A percentile compares a stretch with the other conserved stretches of the same genome.
Conservation (phyloP, 208 protist species). For the Trypanosoma scelopori region DNA sequence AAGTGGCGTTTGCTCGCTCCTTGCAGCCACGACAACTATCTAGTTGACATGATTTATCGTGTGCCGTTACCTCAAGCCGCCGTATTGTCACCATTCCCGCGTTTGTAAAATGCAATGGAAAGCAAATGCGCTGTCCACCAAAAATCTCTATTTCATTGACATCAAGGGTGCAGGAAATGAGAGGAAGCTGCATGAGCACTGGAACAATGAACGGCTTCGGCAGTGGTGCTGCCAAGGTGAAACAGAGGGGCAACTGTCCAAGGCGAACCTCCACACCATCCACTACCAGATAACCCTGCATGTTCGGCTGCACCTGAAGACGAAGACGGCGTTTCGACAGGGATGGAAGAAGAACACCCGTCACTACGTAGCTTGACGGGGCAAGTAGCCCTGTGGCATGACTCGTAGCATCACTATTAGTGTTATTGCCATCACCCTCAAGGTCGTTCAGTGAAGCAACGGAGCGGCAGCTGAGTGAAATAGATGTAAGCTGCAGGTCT, state of each 20-base stretch:
- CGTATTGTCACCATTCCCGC: constrained; percentile 62
- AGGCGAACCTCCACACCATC: constrained; percentile 59
- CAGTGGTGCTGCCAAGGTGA: constrained; percentile 40
- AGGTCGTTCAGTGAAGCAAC: constrained; percentile 15
- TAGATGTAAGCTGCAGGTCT: constrained; percentile 39
- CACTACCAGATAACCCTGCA: constrained; percentile 59
- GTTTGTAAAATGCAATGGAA: constrained; percentile 75
- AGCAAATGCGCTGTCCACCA: constrained; percentile 65
- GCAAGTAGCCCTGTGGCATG: constrained; percentile 27
- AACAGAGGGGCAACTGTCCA: constrained; percentile 27
- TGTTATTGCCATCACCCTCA: neutral
- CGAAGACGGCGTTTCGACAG: constrained; percentile 44
- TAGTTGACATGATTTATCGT: constrained; percentile 80
- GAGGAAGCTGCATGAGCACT: constrained; percentile 73
- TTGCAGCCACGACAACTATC: constrained; percentile 83
- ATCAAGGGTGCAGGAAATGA: constrained; percentile 71
- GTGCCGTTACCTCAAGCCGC: constrained; percentile 68
- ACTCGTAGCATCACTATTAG: neutral
- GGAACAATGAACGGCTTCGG: constrained; percentile 55
- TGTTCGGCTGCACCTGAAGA: constrained; percentile 69
- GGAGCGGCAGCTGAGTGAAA: constrained; percentile 58
- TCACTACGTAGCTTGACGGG: constrained; percentile 68
- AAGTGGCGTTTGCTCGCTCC: constrained; percentile 50
- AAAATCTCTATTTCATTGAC: constrained; percentile 80
- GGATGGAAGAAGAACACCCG: constrained; percentile 49